These are phyloP conservation scores for Anacardium occidentale DNA, from an alignment of 345 rosid species.

Conservation along the genomic window DNA sequence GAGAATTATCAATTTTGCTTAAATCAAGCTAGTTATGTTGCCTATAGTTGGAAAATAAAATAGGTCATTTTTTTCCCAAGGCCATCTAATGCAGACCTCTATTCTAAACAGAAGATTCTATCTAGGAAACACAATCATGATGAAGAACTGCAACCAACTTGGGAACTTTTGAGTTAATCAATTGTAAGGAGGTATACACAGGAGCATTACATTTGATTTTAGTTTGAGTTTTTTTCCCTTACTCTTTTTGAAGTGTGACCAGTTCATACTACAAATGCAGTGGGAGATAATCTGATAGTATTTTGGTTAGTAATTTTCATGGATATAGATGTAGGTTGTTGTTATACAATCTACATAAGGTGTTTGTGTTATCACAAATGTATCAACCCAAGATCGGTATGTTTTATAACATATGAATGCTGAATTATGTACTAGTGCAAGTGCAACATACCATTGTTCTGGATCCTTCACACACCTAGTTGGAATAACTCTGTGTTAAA, in stretches of 20 bases:
- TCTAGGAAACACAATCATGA: conserved; percentile 30
- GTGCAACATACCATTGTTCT: conserved; percentile 10
- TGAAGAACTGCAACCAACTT: conserved; percentile 36
- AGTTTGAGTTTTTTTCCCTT: conserved; percentile 20
- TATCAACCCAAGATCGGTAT: neutral
- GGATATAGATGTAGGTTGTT: conserved; percentile 1
- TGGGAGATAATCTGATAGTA: conserved; percentile 7
- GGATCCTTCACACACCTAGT: conserved; percentile 15
- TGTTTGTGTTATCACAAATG: neutral
- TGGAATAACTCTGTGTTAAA: conserved; percentile 14
- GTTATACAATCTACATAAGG: neutral
- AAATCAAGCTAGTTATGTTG: conserved; percentile 13
- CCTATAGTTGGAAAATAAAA: conserved; percentile 21
- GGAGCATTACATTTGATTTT: conserved; percentile 19
- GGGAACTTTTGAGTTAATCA: conserved; percentile 39
- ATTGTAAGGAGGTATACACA: conserved; percentile 35
- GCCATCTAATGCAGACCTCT: conserved; percentile 35
- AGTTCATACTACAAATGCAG: conserved; percentile 6
- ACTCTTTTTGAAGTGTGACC: conserved; percentile 7
- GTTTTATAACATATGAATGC: neutral
- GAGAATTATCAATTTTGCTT: conserved; percentile 11
- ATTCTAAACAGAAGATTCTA: conserved; percentile 33
- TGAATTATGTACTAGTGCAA: neutral
- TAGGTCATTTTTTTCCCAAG: conserved; percentile 20
- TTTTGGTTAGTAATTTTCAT: neutral